These are phyloP conservation scores for Diplodia intermedia DNA, from an alignment of 2,329 filamentous ascomycete genomes.

Conservation along the genomic window DNA sequence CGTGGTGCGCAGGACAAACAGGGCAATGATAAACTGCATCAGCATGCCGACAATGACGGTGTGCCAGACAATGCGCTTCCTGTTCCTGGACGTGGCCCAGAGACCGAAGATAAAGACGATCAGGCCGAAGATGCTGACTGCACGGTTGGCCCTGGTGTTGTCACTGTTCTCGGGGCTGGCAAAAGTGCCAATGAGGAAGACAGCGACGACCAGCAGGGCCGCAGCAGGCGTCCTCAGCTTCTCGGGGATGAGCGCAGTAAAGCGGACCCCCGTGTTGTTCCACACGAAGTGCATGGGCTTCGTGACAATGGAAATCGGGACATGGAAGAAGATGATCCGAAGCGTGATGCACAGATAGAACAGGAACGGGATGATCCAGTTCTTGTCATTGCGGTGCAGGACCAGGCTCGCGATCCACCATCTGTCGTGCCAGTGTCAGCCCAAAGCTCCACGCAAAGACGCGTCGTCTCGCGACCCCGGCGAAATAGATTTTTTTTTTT, in stretches of 20 bases:
- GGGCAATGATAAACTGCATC: slow-evolving; percentile 82
- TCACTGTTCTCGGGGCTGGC: slow-evolving; percentile 72
- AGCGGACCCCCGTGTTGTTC: slow-evolving; percentile 66
- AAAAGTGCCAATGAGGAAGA: slow-evolving; percentile 81
- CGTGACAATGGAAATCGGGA: slow-evolving; percentile 71
- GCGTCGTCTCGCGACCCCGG: slow-evolving; percentile 25
- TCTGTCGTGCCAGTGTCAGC: slow-evolving; percentile 40
- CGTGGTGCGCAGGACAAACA: slow-evolving; percentile 83
- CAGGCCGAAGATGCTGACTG: slow-evolving; percentile 80
- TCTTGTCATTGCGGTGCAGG: slow-evolving; percentile 73
- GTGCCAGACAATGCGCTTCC: slow-evolving; percentile 60
- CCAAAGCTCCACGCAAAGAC: slow-evolving; percentile 10
- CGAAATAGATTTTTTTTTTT: slow-evolving; percentile 17
- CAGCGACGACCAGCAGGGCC: slow-evolving; percentile 68
- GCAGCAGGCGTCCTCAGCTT: slow-evolving; percentile 69
- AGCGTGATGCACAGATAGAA: slow-evolving; percentile 77
- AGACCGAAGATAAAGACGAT: slow-evolving; percentile 71
- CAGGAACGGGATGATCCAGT: slow-evolving; percentile 86
- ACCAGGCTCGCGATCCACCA: slow-evolving; percentile 82
- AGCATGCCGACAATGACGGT: slow-evolving; percentile 84
- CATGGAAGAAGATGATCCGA: slow-evolving; percentile 75
- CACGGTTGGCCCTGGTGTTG: slow-evolving; percentile 81
- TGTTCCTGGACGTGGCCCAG: slow-evolving; percentile 74
- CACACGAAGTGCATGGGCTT: slow-evolving; percentile 72
- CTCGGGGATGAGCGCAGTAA: slow-evolving; percentile 69